Evolutionary conservation across 2,329 filamentous ascomycete species (phyloP), one percentile per base, ranked within the genome.

Genomic region (Epichloe aotearoae): DNA sequence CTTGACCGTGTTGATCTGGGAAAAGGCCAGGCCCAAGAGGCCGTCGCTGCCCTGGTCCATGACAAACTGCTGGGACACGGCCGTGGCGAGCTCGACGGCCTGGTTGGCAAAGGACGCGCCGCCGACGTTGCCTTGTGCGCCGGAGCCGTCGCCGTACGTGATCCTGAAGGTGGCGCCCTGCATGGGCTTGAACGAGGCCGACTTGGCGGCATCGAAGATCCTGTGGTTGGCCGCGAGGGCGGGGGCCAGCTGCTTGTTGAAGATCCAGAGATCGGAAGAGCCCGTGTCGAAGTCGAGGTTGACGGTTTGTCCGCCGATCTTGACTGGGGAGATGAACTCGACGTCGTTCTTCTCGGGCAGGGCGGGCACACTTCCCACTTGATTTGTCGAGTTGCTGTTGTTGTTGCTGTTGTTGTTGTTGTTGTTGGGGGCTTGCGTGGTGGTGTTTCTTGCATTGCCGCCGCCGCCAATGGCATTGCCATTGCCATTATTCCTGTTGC

Each of bases 11-110:
- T 74, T 75, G 48, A 73, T 61, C 19, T 49, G 54, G 53, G 65
- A 64, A 52, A 74, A 73, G 5, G 64, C 71, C 4, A 74, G 62
- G 7, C 73, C 73, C 17, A 75, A 56, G n/a, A 75, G 62, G 5
- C 72, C 72, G 61, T 56, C 65, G 61, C 38, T 62, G 65, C 79
- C 69, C 17, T 52, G 44, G 49, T 70, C 66, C 17, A 59, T 53
- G 23, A 65, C 67, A 58, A 75, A 73, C 40, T 65, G 56, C 2
- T 54, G 36, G 3, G 70, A 73, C 33, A 74, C 69, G 15, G 64
- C 58, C 17, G 57, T 61, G 33, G 72, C 72, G 15, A 66, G 62
- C 57, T 74, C 68, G 34, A 75, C 66, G 15, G 72, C 68, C 57
- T 73, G 69, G 8, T 55, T 59, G 36, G 59, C 50, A 11, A 73